Evolutionary conservation across 345 rosid genomes (phyloP).

Genomic region (Erodium maritimum): DNA sequence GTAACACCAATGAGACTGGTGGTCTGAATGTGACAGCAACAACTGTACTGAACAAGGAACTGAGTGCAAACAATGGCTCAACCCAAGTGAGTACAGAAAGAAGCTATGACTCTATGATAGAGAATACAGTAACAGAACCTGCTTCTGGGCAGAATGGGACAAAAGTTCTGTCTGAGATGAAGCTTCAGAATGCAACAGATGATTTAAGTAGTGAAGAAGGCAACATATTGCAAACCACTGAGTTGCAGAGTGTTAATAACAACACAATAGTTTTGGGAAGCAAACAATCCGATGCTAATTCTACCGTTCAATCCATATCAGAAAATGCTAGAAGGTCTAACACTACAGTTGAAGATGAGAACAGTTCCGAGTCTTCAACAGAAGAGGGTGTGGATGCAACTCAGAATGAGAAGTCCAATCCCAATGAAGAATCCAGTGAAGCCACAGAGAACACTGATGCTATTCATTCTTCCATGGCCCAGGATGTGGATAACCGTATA

Average conservation of each 20-base stretch:
- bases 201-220: slow-evolving; percentile 18
- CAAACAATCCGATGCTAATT: slow-evolving; percentile 15
- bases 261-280: slow-evolving; percentile 7
- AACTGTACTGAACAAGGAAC: slow-evolving; percentile 5
- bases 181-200: slow-evolving; percentile 20
- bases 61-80: slow-evolving; percentile 11
- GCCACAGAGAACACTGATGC: slow-evolving; percentile 18
- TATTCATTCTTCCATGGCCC: neutral
- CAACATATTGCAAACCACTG: slow-evolving; percentile 13
- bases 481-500: neutral
- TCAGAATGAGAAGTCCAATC: slow-evolving; percentile 12
- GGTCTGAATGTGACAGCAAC: slow-evolving; percentile 13
- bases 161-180: slow-evolving; percentile 7
- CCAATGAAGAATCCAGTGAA: slow-evolving; percentile 18
- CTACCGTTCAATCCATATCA: slow-evolving; percentile 13
- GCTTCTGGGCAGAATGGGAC: slow-evolving; percentile 29
- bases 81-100: slow-evolving; percentile 24
- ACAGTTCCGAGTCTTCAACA: slow-evolving; percentile 18
- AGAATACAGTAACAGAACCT: slow-evolving; percentile 12
- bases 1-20: slow-evolving; percentile 11
- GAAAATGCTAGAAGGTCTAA: slow-evolving; percentile 21
- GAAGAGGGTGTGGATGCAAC: slow-evolving; percentile 16
- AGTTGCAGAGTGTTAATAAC: slow-evolving; percentile 16
- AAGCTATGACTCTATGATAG: slow-evolving; percentile 14
- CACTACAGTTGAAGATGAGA: slow-evolving; percentile 23